A percentile compares a stretch with the other conserved stretches of the same genome.
These are phyloP conservation scores for Gossypium schwendimanii DNA, from an alignment of 441 rosid species.

Conservation along the genomic window DNA sequence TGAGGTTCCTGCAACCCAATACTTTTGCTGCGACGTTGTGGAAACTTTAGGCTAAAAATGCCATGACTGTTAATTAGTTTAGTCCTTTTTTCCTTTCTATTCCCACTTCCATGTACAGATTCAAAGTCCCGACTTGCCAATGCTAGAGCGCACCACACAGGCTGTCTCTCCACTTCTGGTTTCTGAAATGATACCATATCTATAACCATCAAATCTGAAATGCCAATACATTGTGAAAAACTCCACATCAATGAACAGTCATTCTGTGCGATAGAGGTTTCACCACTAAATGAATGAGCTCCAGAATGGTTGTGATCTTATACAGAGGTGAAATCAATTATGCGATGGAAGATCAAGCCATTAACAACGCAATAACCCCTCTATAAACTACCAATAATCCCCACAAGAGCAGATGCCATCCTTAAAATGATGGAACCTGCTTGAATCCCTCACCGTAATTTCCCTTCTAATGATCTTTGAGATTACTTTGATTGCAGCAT, in stretches of 20 bases:
- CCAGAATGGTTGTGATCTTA: not conserved
- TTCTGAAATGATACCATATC: not conserved
- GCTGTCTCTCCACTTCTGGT: too few relatives aligned
- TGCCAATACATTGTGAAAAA: not conserved
- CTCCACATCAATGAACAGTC: not conserved
- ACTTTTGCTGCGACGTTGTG: too few relatives aligned
- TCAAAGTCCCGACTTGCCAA: too few relatives aligned
- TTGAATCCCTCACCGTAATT: constrained; percentile 70
- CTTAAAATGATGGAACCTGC: constrained; percentile 71
- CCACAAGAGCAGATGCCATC: constrained; percentile 67
- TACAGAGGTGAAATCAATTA: not conserved
- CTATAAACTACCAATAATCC: constrained; percentile 55
- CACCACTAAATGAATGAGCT: not conserved
- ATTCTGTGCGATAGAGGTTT: not conserved
- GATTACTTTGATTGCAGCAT: constrained; percentile 62
- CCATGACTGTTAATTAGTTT: too few relatives aligned
- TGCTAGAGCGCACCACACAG: too few relatives aligned
- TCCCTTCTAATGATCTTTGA: constrained; percentile 59
- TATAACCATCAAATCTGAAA: too few relatives aligned
- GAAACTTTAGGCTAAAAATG: too few relatives aligned
- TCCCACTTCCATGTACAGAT: too few relatives aligned
- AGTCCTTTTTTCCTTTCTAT: too few relatives aligned
- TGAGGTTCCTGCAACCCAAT: too few relatives aligned
- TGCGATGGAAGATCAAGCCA: not conserved
- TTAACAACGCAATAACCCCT: not conserved